Conservation (phyloP, 805 yeast species). For the Lipomyces lipofer region DNA sequence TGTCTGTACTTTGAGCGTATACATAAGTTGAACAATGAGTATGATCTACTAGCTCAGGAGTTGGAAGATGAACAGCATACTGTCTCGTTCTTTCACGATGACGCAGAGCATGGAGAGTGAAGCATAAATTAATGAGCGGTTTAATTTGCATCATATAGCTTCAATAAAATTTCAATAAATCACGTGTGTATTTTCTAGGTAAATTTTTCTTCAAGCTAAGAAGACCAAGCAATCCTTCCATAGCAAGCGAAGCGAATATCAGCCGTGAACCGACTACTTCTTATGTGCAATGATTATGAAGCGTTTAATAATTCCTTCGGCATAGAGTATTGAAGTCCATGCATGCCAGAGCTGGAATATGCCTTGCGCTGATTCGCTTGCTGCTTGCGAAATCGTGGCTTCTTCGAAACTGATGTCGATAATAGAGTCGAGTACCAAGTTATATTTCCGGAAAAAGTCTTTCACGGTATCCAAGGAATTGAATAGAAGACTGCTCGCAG, state of each 20-base stretch:
- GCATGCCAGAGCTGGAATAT: neutral
- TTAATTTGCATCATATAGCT: too few species aligned
- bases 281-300: neutral
- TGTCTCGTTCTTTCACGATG: slow-evolving; percentile 14
- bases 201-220: too few species aligned
- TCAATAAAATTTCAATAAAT: too few species aligned
- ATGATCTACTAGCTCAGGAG: neutral
- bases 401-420: slow-evolving; percentile 5
- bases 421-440: neutral
- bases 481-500: neutral
- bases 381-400: slow-evolving; percentile 1
- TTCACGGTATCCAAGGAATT: neutral
- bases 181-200: too few species aligned
- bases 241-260: too few species aligned
- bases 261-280: too few species aligned
- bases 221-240: too few species aligned
- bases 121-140: too few species aligned
- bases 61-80: slow-evolving; percentile 8
- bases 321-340: neutral
- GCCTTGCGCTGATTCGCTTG: neutral
- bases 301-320: slow-evolving; percentile 1
- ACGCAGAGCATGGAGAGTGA: neutral
- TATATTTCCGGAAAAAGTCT: neutral
- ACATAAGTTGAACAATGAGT: neutral
- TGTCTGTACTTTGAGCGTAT: slow-evolving; percentile 53